These are phyloP conservation scores for Pythium inflatum DNA, from an alignment of 352 stramenopile genomes.

Conservation along the genomic window DNA sequence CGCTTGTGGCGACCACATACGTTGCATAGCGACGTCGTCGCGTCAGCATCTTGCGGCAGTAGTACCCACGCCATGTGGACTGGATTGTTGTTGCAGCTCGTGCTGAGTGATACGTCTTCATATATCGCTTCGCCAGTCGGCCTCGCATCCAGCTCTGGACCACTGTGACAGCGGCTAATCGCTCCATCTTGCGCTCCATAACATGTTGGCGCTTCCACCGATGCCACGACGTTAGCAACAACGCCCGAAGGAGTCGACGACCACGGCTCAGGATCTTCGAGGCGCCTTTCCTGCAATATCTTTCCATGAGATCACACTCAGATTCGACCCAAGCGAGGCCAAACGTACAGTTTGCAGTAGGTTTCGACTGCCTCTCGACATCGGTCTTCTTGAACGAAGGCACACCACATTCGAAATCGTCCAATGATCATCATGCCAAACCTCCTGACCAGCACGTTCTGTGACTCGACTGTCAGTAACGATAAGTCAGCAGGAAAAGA, in stretches of 20 bases:
- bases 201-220: conserved; percentile 33
- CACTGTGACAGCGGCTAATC: conserved; percentile 43
- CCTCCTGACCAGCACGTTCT: conserved; percentile 3
- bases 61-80: conserved; percentile 52
- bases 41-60: conserved; percentile 47
- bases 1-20: conserved; percentile 40
- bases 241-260: conserved; percentile 34
- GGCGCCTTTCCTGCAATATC: conserved; percentile 47
- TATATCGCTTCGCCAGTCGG: conserved; percentile 34
- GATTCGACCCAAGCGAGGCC: background rate
- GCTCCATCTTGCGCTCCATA: conserved; percentile 44
- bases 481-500: background rate
- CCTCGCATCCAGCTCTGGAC: conserved; percentile 63
- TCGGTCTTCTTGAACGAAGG: conserved; percentile 23
- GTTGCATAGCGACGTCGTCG: conserved; percentile 39
- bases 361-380: conserved; percentile 34
- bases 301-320: background rate
- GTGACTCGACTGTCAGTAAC: background rate
- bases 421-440: background rate
- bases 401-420: conserved; percentile 40
- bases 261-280: conserved; percentile 43
- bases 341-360: conserved; percentile 58
- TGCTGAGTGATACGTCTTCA: conserved; percentile 34
- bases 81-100: conserved; percentile 45
- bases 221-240: conserved; percentile 38